Conservation (phyloP, 805 yeast genomes). For the baker's yeast (Saccharomyces cerevisiae) region DNA sequence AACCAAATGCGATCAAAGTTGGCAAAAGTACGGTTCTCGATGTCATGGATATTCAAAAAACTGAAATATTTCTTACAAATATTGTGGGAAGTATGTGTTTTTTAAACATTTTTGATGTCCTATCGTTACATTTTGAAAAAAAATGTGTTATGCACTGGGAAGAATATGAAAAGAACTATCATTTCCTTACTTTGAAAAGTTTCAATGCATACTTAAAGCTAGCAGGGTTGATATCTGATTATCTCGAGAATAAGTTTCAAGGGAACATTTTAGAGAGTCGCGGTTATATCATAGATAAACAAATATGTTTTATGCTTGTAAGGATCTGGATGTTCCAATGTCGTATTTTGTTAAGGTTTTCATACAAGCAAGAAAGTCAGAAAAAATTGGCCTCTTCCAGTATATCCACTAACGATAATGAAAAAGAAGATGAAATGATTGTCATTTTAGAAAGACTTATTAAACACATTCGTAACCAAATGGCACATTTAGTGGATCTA, state of each 20-base stretch:
- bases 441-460: not conserved
- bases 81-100: slow-evolving; percentile 8
- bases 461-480: slow-evolving; percentile 4
- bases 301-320: slow-evolving; percentile 6
- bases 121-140: slow-evolving; percentile 14
- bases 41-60: slow-evolving; percentile 2
- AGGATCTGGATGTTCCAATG: slow-evolving; percentile 12
- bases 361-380: slow-evolving; percentile 6
- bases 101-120: slow-evolving; percentile 5
- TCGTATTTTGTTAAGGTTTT: slow-evolving; percentile 8
- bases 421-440: not conserved
- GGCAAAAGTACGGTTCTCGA: slow-evolving; percentile 9
- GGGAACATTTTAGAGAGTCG: not conserved
- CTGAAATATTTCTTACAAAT: slow-evolving; percentile 8
- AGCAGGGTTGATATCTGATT: slow-evolving; percentile 1
- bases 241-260: slow-evolving; percentile 5
- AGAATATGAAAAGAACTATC: slow-evolving; percentile 5
- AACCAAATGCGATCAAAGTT: not conserved
- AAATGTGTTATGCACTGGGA: slow-evolving; percentile 1
- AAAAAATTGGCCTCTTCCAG: not conserved
- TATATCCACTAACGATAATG: not conserved
- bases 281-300: slow-evolving; percentile 9
- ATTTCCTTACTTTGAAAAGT: slow-evolving; percentile 4
- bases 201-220: slow-evolving; percentile 3
- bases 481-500: slow-evolving; percentile 2